Base-by-base conservation (phyloP, 345 rosid genomes). In the Populus alba region DNA sequence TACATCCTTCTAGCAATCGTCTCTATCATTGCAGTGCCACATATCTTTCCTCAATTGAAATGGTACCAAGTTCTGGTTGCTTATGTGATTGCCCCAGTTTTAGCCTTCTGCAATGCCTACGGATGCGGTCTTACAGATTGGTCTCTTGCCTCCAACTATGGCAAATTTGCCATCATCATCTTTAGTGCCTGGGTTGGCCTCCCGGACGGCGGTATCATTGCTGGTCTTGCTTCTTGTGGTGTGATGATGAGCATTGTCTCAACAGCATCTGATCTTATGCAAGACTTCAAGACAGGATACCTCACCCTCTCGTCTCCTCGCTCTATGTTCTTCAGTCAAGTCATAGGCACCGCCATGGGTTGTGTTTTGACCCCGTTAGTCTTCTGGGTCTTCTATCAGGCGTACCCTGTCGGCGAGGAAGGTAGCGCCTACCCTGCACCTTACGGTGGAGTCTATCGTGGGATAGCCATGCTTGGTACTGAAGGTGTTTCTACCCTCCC, bases 241-340 rank as follows among this genome's bases (percentile, higher is more conserved):
- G 97, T 94, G 75, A 94, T 94, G 98, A 94, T 94, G 97, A 92
- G 87, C 84, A 94, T 91, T n/a, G 98, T 94, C n/a, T 90, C 98
- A 1, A 94, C 98, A 29, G 98, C 96, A 10, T 90, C 98, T 16
- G 98, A 94, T 81, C 89, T 94, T 8, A 94, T 91, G 80, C 98
- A 94, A 29, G 98, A 94, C 78, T 94, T 94, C 89, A 94, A 94
- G 81, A 94, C 97, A 6, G 98, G 98, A 51, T 94, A 94, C 68
- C 84, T 94, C 31, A 94, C 98, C 12, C 89, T 94, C 39, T 90
- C 98, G 1, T 94, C 98, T 23, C 97, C 97, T 6, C 90, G 94
- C 2, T 86, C 98, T 1, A 92, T 94, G 98, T 92, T 94, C 86
- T 79, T 90, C 49, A 89, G 95, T 82, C 98, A 94, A 73, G 91